phyloP scores from a whole-genome alignment of 2,329 filamentous ascomycete genomes.

The Pseudogymnoascus destructans region DNA sequence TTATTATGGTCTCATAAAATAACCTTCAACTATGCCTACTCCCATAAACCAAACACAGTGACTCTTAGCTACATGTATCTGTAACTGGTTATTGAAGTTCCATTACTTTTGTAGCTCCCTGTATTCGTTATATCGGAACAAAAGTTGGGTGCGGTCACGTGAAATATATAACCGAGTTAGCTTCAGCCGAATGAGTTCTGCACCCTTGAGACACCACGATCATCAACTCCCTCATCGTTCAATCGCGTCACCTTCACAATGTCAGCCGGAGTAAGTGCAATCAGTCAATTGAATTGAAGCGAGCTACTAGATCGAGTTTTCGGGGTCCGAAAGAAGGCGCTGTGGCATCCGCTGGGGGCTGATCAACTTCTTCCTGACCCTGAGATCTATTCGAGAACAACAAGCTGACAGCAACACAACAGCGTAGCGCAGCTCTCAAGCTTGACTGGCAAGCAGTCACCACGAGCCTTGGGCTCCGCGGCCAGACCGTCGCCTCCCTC shows the following conservation, averaged over 20 bases:
- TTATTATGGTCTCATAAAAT: not conserved
- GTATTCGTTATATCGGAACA: not conserved
- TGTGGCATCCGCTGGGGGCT: not conserved
- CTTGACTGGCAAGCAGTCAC: slow-evolving; percentile 97
- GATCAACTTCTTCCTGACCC: slow-evolving; percentile 2
- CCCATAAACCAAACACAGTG: not conserved
- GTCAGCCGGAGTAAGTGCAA: slow-evolving; percentile 49
- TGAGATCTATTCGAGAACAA: slow-evolving; percentile 2
- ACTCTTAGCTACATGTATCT: not conserved
- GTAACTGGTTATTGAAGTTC: not conserved
- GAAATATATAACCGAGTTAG: slow-evolving; percentile 9
- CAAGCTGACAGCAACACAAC: slow-evolving; percentile 19
- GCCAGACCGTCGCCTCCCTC: slow-evolving; percentile 82
- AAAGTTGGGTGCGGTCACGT: slow-evolving; percentile 5
- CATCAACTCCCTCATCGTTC: slow-evolving; percentile 38
- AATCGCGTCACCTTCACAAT: slow-evolving; percentile 43
- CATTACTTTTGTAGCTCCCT: not conserved
- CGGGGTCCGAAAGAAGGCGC: not conserved
- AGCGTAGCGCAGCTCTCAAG: slow-evolving; percentile 98
- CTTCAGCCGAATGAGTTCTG: slow-evolving; percentile 11
- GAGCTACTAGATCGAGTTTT: not conserved
- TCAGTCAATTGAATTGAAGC: slow-evolving; percentile 20
- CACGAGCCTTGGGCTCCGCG: slow-evolving; percentile 87
- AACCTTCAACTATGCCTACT: not conserved
- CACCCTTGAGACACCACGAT: slow-evolving; percentile 26